Conservation (phyloP, 441 rosid species). For the Aquilaria agallochum region DNA sequence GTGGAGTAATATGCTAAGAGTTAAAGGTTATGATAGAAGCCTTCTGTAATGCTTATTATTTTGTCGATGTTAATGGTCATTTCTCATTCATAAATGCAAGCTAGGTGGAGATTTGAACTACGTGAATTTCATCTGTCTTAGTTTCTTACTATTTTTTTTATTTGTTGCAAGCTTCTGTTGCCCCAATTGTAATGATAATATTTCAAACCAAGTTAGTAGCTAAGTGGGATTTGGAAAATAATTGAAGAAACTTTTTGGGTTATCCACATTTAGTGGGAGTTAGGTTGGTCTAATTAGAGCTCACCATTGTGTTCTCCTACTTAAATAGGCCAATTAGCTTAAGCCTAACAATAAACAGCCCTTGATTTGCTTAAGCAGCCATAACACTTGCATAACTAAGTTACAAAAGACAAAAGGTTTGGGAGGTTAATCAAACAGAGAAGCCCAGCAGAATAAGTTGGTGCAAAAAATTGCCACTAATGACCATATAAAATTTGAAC, state of each 20-base stretch:
- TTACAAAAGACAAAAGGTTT: background rate
- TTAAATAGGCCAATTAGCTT: constrained; percentile 35
- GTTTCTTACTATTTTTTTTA: too few species aligned
- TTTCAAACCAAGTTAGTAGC: constrained; percentile 5
- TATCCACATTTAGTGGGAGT: constrained; percentile 43
- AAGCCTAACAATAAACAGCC: constrained; percentile 16
- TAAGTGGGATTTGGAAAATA: constrained; percentile 21
- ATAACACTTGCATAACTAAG: background rate
- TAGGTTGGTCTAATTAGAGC: constrained; percentile 53
- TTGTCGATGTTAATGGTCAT: too few species aligned
- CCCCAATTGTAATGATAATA: background rate
- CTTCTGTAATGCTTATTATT: too few species aligned
- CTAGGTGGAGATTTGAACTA: too few species aligned
- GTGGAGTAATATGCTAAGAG: too few species aligned
- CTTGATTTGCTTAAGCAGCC: constrained; percentile 12
- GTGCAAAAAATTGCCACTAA: too few species aligned
- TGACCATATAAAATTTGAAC: background rate
- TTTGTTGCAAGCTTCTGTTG: too few species aligned
- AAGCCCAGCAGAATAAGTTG: background rate
- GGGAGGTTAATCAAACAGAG: background rate
- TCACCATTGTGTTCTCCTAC: constrained; percentile 28
- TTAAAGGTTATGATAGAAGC: too few species aligned
- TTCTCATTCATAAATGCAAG: too few species aligned
- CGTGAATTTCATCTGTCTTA: too few species aligned
- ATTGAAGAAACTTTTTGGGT: constrained; percentile 9